Conservation (phyloP, 2,329 filamentous ascomycete genomes). For the Lachnellula arida region DNA sequence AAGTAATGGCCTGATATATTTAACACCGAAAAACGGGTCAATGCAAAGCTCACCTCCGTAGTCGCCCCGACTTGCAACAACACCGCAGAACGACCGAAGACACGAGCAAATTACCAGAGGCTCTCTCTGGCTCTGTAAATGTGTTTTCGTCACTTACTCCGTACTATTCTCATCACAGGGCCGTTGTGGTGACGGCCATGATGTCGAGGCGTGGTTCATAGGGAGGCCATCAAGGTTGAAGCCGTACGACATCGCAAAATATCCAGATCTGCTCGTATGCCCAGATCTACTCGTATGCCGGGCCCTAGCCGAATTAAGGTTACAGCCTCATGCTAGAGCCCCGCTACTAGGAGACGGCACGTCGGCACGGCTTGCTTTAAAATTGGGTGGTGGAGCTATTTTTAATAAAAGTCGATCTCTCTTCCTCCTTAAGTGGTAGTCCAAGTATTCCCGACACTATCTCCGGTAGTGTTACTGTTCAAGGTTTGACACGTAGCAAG, state of each 20-base stretch:
- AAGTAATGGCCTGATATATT: background rate
- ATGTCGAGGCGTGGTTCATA: background rate
- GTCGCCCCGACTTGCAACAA: background rate
- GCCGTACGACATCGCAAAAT: background rate
- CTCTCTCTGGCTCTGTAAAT: background rate
- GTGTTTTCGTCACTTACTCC: background rate
- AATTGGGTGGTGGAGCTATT: no score
- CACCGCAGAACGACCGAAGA: background rate
- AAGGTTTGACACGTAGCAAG: no score
- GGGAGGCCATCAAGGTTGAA: background rate
- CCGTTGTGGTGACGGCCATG: background rate
- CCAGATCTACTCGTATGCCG: no score
- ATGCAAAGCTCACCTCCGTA: no score
- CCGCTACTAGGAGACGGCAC: background rate
- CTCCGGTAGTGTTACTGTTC: no score
- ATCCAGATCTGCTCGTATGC: background rate
- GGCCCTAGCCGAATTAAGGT: background rate
- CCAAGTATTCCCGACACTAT: no score
- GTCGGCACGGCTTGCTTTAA: no score
- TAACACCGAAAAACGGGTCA: background rate
- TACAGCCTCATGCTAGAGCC: background rate
- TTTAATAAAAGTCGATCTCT: no score
- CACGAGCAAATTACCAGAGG: background rate
- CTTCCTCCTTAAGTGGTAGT: no score
- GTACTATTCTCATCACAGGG: background rate